Evolutionary conservation across 2,329 filamentous ascomycete species (phyloP), one percentile per base, ranked within the genome.

Genomic region (Mycogone perniciosa): DNA sequence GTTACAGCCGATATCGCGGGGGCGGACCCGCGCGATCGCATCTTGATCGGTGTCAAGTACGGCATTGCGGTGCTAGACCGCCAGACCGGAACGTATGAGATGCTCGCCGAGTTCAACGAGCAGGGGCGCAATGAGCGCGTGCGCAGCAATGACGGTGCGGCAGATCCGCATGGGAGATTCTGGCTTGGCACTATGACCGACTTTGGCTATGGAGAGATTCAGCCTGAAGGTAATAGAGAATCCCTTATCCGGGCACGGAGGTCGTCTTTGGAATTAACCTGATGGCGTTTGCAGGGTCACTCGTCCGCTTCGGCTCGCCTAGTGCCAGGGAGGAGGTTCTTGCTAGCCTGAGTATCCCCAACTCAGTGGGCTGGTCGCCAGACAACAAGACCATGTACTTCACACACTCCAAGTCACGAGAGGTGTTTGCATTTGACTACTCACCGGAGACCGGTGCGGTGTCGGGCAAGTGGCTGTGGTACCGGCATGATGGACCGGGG

Each of bases 131-230:
- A 74, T 56, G 71, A 77, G 64, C 70, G 82, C 26, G 74, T 88
- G 65, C 72, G 82, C 51, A 77, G 86, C 67, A 96, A 96, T 64
- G 91, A 96, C 63, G 90, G 90, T 43, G 86, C 83, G 5, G 82
- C 88, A 46, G 90, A 96, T 63, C 84, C 82, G 29, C 77, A 84
- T 55, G 90, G 91, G 31, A 76, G 89, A 33, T 93, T 92, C 70
- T 95, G 89, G 86, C 76, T 90, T 5, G 89, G 89, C 6, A 81
- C 81, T 55, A 95, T 96, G 88, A 93, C 89, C 56, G 89, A 95
- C 62, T 80, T 82, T 59, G 69, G 68, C 11, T 59, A 71, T 20
- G 77, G 78, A 33, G 67, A 69, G 3, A 85, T 88, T 50, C 73
- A 83, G 61, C 72, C 81, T 42, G 78, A 85, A 66, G 79, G 79